Percentiles rank a stretch among this genome's conserved stretches.
phyloP scores from a whole-genome alignment of 2,329 filamentous ascomycete species.

The Calonectria fujianensis region DNA sequence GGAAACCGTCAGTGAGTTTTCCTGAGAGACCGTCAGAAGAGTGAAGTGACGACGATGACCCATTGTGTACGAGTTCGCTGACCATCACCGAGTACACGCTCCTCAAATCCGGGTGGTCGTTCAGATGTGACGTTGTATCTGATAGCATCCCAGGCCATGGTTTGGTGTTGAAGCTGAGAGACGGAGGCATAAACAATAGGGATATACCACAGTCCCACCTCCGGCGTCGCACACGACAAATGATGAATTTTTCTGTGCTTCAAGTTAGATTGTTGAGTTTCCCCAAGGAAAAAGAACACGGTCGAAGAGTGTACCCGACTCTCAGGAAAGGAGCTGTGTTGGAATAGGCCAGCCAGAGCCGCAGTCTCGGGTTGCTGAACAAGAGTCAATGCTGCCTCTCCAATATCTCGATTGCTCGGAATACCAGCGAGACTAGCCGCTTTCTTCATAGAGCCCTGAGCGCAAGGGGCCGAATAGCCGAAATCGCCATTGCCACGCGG shows the following conservation, averaged over 20 bases:
- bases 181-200: not conserved
- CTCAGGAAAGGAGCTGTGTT: conserved; percentile 23
- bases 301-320: conserved; percentile 5
- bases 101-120: conserved; percentile 23
- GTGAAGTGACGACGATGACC: not conserved
- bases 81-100: conserved; percentile 30
- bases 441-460: conserved; percentile 26
- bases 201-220: conserved; percentile 30
- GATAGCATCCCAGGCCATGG: conserved; percentile 25
- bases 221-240: conserved; percentile 39
- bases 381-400: conserved; percentile 24
- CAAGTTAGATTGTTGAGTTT: not conserved
- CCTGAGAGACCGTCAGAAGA: not conserved
- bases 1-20: conserved; percentile 18
- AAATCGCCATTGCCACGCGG: conserved; percentile 34
- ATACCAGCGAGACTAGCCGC: conserved; percentile 37
- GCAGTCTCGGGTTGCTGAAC: conserved; percentile 39
- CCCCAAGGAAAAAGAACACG: too few species aligned
- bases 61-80: not conserved
- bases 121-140: conserved; percentile 29
- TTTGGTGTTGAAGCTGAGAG: not conserved
- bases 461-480: conserved; percentile 39
- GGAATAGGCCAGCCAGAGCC: conserved; percentile 24
- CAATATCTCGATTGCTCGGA: conserved; percentile 9
- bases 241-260: conserved; percentile 19